A percentile compares a stretch with the other conserved stretches of the same genome.
Conservation (phyloP, 768 basidiomycete genomes). For the Dentipellis sp. region DNA sequence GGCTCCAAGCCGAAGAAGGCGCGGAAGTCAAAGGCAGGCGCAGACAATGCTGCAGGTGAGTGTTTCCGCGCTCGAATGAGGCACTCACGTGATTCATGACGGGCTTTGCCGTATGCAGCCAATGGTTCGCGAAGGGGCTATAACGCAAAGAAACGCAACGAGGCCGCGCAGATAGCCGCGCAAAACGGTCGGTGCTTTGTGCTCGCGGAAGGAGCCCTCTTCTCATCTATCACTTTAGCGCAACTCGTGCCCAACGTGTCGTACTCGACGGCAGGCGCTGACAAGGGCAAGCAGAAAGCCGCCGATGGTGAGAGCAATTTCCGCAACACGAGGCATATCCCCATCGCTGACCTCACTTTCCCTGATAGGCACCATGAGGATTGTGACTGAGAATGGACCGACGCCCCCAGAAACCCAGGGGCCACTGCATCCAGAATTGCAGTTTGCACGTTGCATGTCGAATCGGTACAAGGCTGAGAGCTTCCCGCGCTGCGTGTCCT, state of each 20-base stretch:
- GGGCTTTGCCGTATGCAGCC: slow-evolving; percentile 1
- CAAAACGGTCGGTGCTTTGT: slow-evolving; percentile 43
- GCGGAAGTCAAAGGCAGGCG: slow-evolving; percentile 26
- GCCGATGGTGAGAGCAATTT: slow-evolving; percentile 5
- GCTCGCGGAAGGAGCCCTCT: slow-evolving; percentile 5
- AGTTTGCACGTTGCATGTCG: slow-evolving; percentile 80
- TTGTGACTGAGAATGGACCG: slow-evolving; percentile 22
- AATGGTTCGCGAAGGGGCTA: slow-evolving; percentile 54
- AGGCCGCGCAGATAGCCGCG: slow-evolving; percentile 55
- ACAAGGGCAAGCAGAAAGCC: slow-evolving; percentile 38
- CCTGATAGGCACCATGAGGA: slow-evolving; percentile 17
- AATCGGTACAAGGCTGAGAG: slow-evolving; percentile 62
- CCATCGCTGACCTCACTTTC: slow-evolving; percentile 16
- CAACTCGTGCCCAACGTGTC: slow-evolving; percentile 38
- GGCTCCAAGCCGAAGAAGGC: slow-evolving; percentile 40
- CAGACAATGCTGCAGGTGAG: slow-evolving; percentile 25
- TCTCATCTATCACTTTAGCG: slow-evolving; percentile 23
- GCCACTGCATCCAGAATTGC: slow-evolving; percentile 53
- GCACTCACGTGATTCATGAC: neutral
- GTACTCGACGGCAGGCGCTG: slow-evolving; percentile 26
- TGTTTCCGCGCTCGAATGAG: neutral
- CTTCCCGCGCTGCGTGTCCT: slow-evolving; percentile 76
- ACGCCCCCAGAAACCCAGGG: slow-evolving; percentile 19
- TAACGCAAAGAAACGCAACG: slow-evolving; percentile 63
- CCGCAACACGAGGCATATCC: slow-evolving; percentile 1